These are phyloP conservation scores for Tanacetum coccineum DNA, from an alignment of 129 eudicot species.

Conservation along the genomic window DNA sequence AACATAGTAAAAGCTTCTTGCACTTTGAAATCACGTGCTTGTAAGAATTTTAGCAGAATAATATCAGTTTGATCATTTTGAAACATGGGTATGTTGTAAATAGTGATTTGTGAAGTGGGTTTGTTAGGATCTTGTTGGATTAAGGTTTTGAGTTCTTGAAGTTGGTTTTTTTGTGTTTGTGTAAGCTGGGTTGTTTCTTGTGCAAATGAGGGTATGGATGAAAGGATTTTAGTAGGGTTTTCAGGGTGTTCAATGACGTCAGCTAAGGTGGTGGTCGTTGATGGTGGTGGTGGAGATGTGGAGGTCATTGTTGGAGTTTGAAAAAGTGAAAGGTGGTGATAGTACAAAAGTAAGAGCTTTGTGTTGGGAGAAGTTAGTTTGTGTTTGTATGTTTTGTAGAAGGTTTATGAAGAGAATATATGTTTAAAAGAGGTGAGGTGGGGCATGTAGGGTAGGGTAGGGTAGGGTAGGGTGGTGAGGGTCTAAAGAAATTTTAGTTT, in stretches of 20 bases:
- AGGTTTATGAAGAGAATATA: slow-evolving; percentile 13
- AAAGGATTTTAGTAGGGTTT: slow-evolving; percentile 20
- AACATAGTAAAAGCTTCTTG: slow-evolving; percentile 70
- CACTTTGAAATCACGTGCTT: slow-evolving; percentile 71
- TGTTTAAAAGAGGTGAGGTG: slow-evolving; percentile 13
- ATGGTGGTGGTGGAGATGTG: slow-evolving; percentile 23
- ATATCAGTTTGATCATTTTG: slow-evolving; percentile 66
- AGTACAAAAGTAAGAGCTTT: slow-evolving; percentile 19
- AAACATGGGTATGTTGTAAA: slow-evolving; percentile 74
- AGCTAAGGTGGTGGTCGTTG: slow-evolving; percentile 22
- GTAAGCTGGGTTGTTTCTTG: slow-evolving; percentile 54
- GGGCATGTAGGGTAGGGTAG: no score
- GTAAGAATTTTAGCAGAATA: slow-evolving; percentile 58
- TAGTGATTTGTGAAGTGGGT: slow-evolving; percentile 35
- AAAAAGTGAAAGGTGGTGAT: slow-evolving; percentile 7
- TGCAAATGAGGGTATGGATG: slow-evolving; percentile 40
- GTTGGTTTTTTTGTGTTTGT: slow-evolving; percentile 31
- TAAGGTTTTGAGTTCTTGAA: slow-evolving; percentile 36
- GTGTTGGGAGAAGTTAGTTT: slow-evolving; percentile 7
- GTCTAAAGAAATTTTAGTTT: slow-evolving; percentile 1
- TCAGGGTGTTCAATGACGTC: slow-evolving; percentile 33
- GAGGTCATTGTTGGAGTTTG: slow-evolving; percentile 22
- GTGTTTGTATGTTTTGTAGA: slow-evolving; percentile 9
- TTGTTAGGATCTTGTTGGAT: slow-evolving; percentile 19
- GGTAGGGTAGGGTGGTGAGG: background rate